Base-by-base conservation (phyloP, 495 filamentous ascomycete genomes). In the Ramalina intermedia region DNA sequence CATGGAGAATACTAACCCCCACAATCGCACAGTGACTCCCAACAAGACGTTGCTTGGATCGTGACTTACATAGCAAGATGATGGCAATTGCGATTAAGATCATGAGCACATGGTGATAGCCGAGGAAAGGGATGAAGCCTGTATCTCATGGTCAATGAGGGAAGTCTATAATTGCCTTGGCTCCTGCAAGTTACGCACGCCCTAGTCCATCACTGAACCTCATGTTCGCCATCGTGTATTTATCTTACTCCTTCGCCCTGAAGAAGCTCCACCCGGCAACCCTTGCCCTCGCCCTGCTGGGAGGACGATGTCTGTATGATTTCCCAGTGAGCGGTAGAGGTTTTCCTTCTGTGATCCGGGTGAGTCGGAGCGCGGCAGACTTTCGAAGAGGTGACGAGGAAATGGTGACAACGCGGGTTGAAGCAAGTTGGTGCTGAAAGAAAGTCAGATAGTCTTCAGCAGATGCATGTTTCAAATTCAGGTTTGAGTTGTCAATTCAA, bases 81-180 rank as follows among this genome's bases (percentile, higher is more conserved):
- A 98, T 95, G 1, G 89, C 76, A 41, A 96, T 72, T 36, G 87
- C 87, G 58, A 98, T 94, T 45, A 99, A 68, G 55, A 96, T 84
- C 91, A 99, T 96, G 55, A 99, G 74, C 41, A 96, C 84, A 77
- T 99, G 91, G 67, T 99, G 91, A 67, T 96, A 99, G 53, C 93
- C 91, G 52, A 99, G 79, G 68, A 94, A 87, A 50, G 91, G 90
- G 69, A 96, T 74, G 59, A 90, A 78, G 58, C 87, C 87, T 94
- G 56, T 23, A 17, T 11, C 20, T 8, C 23, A 1, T 48, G n/a
- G n/a, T 51, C 37, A 33, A 44, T 17, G 8, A 8, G 4, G 4
- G 6, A 4, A 46, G 12, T 4, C 20, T 12, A 20, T 49, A 18
- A 5, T 13, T 33, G 29, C 29, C 27, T 33, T 33, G 29, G 29